These are phyloP conservation scores for Millerago galiae DNA, from an alignment of 805 yeast species.

Conservation along the genomic window DNA sequence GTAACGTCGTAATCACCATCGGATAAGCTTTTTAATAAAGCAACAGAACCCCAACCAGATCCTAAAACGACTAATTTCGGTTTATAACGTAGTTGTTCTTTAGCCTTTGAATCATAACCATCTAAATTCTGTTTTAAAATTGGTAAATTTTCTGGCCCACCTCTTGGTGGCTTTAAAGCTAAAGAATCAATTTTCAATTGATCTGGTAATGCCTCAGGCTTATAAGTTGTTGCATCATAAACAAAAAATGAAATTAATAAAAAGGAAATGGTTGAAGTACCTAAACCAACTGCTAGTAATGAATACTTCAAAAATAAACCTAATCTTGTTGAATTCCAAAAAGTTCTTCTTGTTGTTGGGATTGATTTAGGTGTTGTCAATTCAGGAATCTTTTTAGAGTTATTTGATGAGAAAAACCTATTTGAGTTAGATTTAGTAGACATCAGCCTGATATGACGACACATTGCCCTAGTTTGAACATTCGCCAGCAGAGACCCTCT, in stretches of 20 bases:
- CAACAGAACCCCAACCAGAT: constrained; percentile 69
- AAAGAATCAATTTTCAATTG: constrained; percentile 43
- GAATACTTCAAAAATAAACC: constrained; percentile 30
- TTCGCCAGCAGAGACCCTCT: too few species aligned
- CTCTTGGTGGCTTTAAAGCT: constrained; percentile 49
- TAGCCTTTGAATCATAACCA: constrained; percentile 45
- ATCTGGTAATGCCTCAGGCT: constrained; percentile 33
- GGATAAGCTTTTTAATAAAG: constrained; percentile 44
- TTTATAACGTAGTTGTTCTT: constrained; percentile 38
- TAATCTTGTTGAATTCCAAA: constrained; percentile 22
- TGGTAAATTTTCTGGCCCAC: constrained; percentile 71
- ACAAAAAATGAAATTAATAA: constrained; percentile 47
- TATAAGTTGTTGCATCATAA: constrained; percentile 63
- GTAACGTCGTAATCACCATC: constrained; percentile 57
- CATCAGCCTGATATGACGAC: too few species aligned
- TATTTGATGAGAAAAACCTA: constrained; percentile 5
- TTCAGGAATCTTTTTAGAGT: constrained; percentile 1
- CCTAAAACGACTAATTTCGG: constrained; percentile 59
- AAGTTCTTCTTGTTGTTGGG: constrained; percentile 16
- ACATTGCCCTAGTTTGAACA: too few species aligned
- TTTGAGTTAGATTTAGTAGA: too few species aligned
- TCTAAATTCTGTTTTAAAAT: constrained; percentile 51
- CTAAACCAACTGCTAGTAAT: constrained; percentile 34
- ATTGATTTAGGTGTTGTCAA: constrained; percentile 16
- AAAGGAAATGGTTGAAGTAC: constrained; percentile 35